Base-by-base conservation (phyloP, 257 asterid species). In the Linderniella brevidens region DNA sequence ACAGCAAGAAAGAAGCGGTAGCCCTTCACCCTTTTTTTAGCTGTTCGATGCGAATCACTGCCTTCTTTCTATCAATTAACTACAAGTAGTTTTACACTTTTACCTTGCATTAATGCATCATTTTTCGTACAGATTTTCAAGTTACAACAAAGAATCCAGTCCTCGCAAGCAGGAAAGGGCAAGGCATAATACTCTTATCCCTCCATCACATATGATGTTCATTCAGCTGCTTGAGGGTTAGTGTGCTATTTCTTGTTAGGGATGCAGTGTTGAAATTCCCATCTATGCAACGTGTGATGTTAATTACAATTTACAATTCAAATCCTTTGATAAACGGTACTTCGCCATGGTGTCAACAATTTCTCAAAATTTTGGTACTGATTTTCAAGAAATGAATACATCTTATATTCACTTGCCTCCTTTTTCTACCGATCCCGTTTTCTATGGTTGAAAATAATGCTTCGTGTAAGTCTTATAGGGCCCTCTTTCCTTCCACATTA, bases 1-100 rank as follows among this genome's bases (percentile, higher is more conserved):
- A 70, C 61, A 84, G 85, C 93, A 84, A 83, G 66, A 84, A 84
- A 75, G 97, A 88, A 68, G 80, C 76, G 84, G 95, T 86, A 58
- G 6, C 83, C 67, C 58, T 55, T 53, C 35, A 14, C 45, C 13
- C 51, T 53, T 42, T 52, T 60, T 45, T 12, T 11, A 39, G 19
- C 36, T 4, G 19, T 41, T 42, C 43, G 15, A 19, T 36, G n/a
- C 40, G 51, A 56, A 41, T 38, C 48, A 18, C 1, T 1, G 14
- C 19, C 19, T 43, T 9, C 19, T 43, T 9, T 1, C 19, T 40
- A 38, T 11, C n/a, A 39, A 39, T 39, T 39, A 2, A 11, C 43
- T 39, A 39, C 42, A 15, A 17, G 16, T 5, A 19, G 51, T 11
- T 12, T n/a, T 17, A 35, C 0, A 35, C 25, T 13, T 17, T 40